Evolutionary conservation across 768 basidiomycete species (phyloP).

Genomic region (Rhodocollybia butyracea): DNA sequence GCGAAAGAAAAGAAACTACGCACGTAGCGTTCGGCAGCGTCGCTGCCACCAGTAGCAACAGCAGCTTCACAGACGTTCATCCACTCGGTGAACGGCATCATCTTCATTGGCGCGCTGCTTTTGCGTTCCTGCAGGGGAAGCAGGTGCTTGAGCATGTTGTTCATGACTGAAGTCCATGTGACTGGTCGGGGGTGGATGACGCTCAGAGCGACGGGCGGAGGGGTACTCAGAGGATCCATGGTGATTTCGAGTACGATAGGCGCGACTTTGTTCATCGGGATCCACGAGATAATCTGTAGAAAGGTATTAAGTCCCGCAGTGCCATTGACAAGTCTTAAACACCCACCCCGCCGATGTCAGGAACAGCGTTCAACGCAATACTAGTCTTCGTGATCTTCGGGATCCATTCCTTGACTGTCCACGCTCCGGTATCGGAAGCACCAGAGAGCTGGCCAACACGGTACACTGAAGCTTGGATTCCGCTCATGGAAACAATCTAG

Average conservation of each 20-base stretch:
- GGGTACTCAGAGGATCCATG: background rate
- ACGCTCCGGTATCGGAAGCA: slow-evolving; percentile 23
- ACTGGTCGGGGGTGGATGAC: background rate
- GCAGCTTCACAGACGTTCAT: background rate
- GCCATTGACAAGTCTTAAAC: background rate
- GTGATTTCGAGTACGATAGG: background rate
- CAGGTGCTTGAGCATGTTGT: background rate
- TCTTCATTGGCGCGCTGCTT: background rate
- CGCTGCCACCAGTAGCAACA: background rate
- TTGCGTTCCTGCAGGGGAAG: background rate
- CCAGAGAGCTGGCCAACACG: slow-evolving; percentile 29
- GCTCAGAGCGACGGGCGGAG: background rate
- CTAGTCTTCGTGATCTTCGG: slow-evolving; percentile 27
- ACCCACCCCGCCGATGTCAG: slow-evolving; percentile 20
- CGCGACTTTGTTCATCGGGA: background rate
- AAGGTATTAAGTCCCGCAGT: background rate
- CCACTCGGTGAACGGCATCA: background rate
- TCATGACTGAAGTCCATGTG: background rate
- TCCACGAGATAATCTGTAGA: background rate
- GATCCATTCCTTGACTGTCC: slow-evolving; percentile 27
- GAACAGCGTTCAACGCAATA: slow-evolving; percentile 19
- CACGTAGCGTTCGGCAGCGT: background rate
- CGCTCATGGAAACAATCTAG: background rate
- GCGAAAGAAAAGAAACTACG: too few relatives aligned
- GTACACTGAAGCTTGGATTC: background rate